Conservation (phyloP, 2,329 filamentous ascomycete species). For the Hypoxylon sp. region DNA sequence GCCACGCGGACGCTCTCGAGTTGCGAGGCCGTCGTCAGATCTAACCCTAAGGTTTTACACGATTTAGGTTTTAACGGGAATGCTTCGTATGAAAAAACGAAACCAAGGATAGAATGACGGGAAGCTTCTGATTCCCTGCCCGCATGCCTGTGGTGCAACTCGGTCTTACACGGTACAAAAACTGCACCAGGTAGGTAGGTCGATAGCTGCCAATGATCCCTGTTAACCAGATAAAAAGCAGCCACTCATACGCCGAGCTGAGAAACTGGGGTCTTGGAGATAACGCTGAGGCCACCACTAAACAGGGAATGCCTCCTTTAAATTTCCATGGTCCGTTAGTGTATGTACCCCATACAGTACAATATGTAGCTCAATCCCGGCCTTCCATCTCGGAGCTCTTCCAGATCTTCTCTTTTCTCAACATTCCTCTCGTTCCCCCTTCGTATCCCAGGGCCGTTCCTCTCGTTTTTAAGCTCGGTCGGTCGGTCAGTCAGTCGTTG, state of each 20-base stretch:
- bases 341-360: constrained; percentile 43
- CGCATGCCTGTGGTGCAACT: constrained; percentile 20
- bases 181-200: constrained; percentile 21
- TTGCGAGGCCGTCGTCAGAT: constrained; percentile 16
- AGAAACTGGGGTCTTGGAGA: constrained; percentile 31
- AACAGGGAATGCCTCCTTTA: constrained; percentile 44
- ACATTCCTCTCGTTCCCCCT: constrained; percentile 46
- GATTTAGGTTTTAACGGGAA: constrained; percentile 35
- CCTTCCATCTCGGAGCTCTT: constrained; percentile 29
- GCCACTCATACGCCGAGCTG: constrained; percentile 38
- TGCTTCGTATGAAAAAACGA: constrained; percentile 38
- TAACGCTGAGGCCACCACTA: constrained; percentile 41
- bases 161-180: constrained; percentile 22
- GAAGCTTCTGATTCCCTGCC: constrained; percentile 13
- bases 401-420: constrained; percentile 35
- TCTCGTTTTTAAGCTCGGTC: constrained; percentile 41
- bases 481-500: constrained; percentile 35
- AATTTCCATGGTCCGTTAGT: constrained; percentile 20
- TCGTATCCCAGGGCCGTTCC: constrained; percentile 41
- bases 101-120: constrained; percentile 28
- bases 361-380: constrained; percentile 37
- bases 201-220: constrained; percentile 42
- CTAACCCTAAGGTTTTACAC: constrained; percentile 32
- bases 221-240: constrained; percentile 38
- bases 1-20: constrained; percentile 19